Evolutionary conservation across 2,329 filamentous ascomycete species (phyloP), one percentile per base, ranked within the genome.

Genomic region (Aaosphaeria arxii): DNA sequence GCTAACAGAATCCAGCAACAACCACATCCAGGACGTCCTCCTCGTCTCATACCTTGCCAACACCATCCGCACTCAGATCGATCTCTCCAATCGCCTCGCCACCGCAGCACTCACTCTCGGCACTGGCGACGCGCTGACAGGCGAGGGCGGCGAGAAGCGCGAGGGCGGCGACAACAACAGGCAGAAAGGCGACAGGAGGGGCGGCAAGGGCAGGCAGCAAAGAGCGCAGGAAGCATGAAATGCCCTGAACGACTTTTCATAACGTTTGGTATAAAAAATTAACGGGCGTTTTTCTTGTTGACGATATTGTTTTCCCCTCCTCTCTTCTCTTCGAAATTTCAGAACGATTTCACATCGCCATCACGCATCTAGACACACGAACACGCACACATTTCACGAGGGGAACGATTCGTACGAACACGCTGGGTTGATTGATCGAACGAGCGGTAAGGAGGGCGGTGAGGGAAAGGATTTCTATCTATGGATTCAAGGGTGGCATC

Each of bases 41-140:
- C 91, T 97, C 73, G 91, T 99, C 63, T 95, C 91, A 59, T 99
- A 99, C 79, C 83, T 99, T 57, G 91, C 94, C 71, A 99, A 97
- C 81, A 96, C 91, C 58, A 96, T 97, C 76, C 90, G 92, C 73
- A 97, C 92, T 61, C 94, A 99, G 79, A 96, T 99, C 77, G 94
- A 97, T 68, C 85, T 99, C 50, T 95, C 91, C 57, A 95, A 97
- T 81, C 85, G 92, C 56, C 79, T 99, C 66, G 92, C 92, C 46
- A 94, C 76, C 7, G 77, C 77, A 6, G 74, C 76, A 3, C 70
- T 79, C 41, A 78, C 75, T 31, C 71, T 77, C 57, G 76, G 75
- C 43, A 65, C 67, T 39, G 65, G 66, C 48, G 71, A 72, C 47
- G 64, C 65, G 28, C 59, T 70, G 29, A 53, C 64, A 5, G 68